These are phyloP conservation scores for Fusarium burgessii DNA, from an alignment of 2,329 filamentous ascomycete genomes.

Conservation along the genomic window DNA sequence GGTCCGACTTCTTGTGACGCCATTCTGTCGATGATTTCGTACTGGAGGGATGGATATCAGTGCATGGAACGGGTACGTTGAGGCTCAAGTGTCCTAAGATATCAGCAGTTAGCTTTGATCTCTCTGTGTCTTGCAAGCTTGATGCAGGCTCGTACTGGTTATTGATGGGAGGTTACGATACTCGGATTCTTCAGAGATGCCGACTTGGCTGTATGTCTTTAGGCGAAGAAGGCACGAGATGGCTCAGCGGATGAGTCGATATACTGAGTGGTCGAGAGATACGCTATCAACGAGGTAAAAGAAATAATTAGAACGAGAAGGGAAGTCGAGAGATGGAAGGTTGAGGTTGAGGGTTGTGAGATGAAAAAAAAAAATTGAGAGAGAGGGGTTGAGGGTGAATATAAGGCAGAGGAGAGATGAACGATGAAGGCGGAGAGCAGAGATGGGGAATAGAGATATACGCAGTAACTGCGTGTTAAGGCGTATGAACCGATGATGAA, in stretches of 20 bases:
- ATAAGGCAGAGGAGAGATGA: no score
- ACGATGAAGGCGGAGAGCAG: no score
- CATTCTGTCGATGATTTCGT: background rate
- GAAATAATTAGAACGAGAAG: no score
- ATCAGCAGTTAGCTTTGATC: background rate
- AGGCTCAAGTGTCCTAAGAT: background rate
- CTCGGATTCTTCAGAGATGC: rapidly evolving
- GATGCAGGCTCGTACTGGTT: background rate
- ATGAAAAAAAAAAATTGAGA: no score
- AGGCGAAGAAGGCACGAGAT: background rate
- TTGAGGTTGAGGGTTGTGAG: no score
- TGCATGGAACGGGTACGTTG: no score
- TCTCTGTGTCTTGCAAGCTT: rapidly evolving
- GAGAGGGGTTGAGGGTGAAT: no score
- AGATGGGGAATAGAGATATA: no score
- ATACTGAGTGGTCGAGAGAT: rapidly evolving
- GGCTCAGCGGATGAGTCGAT: background rate
- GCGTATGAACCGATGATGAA: no score
- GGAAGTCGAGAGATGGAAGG: no score
- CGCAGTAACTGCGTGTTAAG: no score
- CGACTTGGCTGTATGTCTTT: background rate
- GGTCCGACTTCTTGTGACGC: rapidly evolving
- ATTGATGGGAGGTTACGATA: background rate
- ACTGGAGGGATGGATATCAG: rapidly evolving
- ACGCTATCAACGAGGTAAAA: background rate